These are phyloP conservation scores for Rhodotorula graminis DNA, from an alignment of 768 basidiomycete genomes.

Conservation along the genomic window DNA sequence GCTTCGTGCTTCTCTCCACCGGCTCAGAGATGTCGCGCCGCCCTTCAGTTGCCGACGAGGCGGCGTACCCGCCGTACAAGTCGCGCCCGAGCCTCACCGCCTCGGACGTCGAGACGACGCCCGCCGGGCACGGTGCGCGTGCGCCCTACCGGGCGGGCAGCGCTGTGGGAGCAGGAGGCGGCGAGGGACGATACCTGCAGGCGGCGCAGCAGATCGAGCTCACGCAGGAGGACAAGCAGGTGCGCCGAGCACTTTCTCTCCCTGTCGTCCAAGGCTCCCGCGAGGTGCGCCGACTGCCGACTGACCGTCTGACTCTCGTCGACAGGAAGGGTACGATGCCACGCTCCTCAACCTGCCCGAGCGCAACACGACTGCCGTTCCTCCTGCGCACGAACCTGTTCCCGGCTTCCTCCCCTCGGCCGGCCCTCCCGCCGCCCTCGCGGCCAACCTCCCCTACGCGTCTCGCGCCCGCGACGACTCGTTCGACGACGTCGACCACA, in stretches of 20 bases:
- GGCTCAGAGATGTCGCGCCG: no score
- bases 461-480: background rate
- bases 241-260: background rate
- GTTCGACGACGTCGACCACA: background rate
- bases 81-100: no score
- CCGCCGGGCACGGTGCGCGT: no score
- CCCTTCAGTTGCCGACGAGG: background rate
- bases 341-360: slow-evolving; percentile 14
- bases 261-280: background rate
- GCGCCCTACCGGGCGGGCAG: background rate
- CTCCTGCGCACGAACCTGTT: background rate
- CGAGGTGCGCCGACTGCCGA: rapidly evolving
- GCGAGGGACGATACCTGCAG: background rate
- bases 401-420: background rate
- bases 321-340: slow-evolving; percentile 25
- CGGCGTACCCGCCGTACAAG: background rate
- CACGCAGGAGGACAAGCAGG: slow-evolving; percentile 22
- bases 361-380: slow-evolving; percentile 18
- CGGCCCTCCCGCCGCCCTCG: background rate
- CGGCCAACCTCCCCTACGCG: slow-evolving; percentile 21
- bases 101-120: background rate
- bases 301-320: background rate
- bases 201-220: slow-evolving; percentile 7
- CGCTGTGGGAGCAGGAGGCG: background rate
- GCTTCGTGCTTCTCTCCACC: no score